Conservation (phyloP, 441 rosid species). For the Heliophila coronopifolia region DNA sequence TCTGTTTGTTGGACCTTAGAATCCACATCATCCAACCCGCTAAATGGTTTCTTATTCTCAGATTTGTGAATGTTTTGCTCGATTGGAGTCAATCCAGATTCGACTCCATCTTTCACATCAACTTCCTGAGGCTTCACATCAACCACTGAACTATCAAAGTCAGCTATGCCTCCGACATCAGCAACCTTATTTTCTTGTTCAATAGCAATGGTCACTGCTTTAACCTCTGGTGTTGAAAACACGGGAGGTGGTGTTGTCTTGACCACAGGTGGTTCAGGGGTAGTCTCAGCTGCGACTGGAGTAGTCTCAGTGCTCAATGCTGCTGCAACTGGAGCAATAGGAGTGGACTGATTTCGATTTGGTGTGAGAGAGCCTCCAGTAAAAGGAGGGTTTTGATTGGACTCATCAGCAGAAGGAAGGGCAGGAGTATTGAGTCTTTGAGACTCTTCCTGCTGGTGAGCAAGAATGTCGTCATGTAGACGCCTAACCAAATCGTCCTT, state of each 20-base stretch:
- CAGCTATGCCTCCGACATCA: slow-evolving; percentile 36
- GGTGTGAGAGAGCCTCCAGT: slow-evolving; percentile 22
- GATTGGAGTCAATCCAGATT: too few species aligned
- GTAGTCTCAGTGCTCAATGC: slow-evolving; percentile 21
- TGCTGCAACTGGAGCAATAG: slow-evolving; percentile 5
- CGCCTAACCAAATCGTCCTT: slow-evolving; percentile 86
- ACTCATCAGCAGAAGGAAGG: slow-evolving; percentile 22
- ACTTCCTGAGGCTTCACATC: slow-evolving; percentile 30
- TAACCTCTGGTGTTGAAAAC: slow-evolving; percentile 11
- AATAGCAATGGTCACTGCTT: background rate
- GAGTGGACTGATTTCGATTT: slow-evolving; percentile 15
- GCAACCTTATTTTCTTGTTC: slow-evolving; percentile 29
- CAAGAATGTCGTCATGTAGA: slow-evolving; percentile 62
- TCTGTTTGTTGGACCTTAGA: slow-evolving; percentile 40
- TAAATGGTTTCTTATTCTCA: slow-evolving; percentile 30
- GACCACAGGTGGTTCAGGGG: slow-evolving; percentile 3
- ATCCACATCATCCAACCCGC: slow-evolving; percentile 36
- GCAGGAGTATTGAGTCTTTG: slow-evolving; percentile 27
- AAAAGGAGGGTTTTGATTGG: slow-evolving; percentile 6
- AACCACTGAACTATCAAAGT: slow-evolving; percentile 34
- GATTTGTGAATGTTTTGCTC: slow-evolving; percentile 34
- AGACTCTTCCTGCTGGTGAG: slow-evolving; percentile 53
- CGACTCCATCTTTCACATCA: slow-evolving; percentile 31
- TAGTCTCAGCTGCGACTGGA: slow-evolving; percentile 28
- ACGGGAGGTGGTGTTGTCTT: slow-evolving; percentile 5